Conservation (phyloP, 2,329 filamentous ascomycete genomes). For the Diaporthe citriasiana region DNA sequence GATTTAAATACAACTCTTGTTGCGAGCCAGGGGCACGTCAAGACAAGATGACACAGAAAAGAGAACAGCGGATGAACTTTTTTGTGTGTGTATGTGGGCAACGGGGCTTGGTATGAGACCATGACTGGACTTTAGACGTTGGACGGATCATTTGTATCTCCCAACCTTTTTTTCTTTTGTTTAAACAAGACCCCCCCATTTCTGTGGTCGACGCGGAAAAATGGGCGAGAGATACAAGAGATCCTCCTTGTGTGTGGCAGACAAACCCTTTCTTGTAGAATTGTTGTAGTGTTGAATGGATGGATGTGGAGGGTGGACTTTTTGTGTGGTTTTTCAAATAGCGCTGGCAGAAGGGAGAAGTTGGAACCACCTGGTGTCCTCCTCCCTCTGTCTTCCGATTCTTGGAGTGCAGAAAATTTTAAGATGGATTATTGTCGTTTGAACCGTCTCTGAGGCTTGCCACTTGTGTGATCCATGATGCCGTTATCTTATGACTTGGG, state of each 20-base stretch:
- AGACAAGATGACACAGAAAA: constrained; percentile 1
- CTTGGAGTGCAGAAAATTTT: constrained; percentile 32
- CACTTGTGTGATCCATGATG: background rate
- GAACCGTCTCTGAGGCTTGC: background rate
- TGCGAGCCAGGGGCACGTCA: background rate
- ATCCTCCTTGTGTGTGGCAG: constrained; percentile 3
- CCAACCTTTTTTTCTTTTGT: constrained; percentile 36
- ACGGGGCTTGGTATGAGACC: constrained; percentile 42
- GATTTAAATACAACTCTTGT: background rate
- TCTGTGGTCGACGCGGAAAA: background rate
- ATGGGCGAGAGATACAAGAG: constrained; percentile 29
- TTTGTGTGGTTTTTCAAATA: constrained; percentile 25
- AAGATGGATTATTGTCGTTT: constrained; percentile 29
- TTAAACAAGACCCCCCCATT: constrained; percentile 6
- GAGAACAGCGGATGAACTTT: background rate
- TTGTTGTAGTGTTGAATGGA: constrained; percentile 22
- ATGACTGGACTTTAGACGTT: constrained; percentile 38
- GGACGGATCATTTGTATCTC: constrained; percentile 37
- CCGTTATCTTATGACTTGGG: background rate
- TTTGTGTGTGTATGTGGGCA: background rate
- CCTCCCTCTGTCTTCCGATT: constrained; percentile 30
- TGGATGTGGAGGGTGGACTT: background rate
- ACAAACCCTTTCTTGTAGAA: constrained; percentile 27
- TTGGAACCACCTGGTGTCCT: constrained; percentile 29
- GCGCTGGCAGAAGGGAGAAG: constrained; percentile 25